These are phyloP conservation scores for Aristolochia californica DNA, from an alignment of 164 flowering plant genomes.

Conservation along the genomic window DNA sequence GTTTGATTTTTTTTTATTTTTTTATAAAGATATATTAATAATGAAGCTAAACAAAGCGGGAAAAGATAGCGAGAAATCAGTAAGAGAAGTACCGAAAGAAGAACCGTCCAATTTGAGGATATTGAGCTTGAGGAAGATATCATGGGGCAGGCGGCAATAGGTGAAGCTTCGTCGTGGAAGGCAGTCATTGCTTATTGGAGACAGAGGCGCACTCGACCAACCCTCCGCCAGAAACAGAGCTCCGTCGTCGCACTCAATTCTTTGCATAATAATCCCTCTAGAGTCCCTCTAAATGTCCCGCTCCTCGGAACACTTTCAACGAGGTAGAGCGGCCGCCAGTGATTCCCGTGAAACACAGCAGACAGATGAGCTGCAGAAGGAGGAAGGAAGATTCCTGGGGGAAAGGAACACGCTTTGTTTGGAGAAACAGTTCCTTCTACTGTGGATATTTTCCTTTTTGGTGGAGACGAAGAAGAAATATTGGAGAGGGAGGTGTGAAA, in stretches of 20 bases:
- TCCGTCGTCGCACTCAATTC: not conserved
- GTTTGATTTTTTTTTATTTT: not conserved
- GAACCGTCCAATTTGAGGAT: conserved; percentile 79
- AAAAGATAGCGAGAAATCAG: not conserved
- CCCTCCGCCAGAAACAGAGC: not conserved
- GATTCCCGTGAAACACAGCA: not conserved
- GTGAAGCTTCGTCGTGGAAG: conserved; percentile 19
- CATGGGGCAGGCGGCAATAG: conserved; percentile 43
- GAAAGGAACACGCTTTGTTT: not conserved
- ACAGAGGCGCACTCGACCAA: not conserved
- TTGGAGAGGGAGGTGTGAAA: not conserved
- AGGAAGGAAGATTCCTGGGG: not conserved
- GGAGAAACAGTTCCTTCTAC: not conserved
- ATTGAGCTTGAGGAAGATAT: conserved; percentile 44
- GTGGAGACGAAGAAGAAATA: not conserved
- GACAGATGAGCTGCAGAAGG: not conserved
- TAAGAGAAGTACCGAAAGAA: conserved; percentile 38
- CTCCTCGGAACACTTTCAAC: too few relatives aligned
- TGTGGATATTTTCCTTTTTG: not conserved
- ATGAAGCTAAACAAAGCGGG: not conserved
- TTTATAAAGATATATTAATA: not conserved
- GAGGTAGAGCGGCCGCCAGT: not conserved
- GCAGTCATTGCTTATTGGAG: not conserved
- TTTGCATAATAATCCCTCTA: conserved; percentile 1
- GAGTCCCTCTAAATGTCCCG: not conserved